phyloP scores from a whole-genome alignment of 805 yeast genomes.

The Saturnispora sanitii region DNA sequence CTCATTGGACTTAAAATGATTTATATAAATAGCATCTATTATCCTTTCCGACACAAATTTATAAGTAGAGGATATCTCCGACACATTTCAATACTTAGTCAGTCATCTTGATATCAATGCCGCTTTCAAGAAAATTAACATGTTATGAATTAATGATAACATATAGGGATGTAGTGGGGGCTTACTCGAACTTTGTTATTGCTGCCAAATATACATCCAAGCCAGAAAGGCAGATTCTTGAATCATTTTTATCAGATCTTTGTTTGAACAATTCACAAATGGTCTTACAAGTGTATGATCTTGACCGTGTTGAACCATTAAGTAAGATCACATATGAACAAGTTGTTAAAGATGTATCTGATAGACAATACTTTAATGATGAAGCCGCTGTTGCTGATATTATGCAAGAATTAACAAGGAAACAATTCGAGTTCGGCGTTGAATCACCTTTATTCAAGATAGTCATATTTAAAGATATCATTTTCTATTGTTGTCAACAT shows the following conservation, averaged over 20 bases:
- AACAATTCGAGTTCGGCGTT: background rate
- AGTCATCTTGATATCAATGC: too few relatives aligned
- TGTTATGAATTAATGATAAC: background rate
- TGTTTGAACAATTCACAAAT: background rate
- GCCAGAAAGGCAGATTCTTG: background rate
- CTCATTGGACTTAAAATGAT: too few relatives aligned
- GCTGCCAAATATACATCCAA: background rate
- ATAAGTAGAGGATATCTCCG: too few relatives aligned
- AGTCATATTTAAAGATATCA: background rate
- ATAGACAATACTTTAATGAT: background rate
- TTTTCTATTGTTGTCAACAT: background rate
- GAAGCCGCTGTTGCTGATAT: background rate
- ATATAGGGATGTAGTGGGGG: background rate
- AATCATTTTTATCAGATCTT: background rate
- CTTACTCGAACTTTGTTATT: background rate
- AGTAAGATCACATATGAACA: background rate
- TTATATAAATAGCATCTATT: too few relatives aligned
- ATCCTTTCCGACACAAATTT: too few relatives aligned
- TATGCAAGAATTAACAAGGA: background rate
- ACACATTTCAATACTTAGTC: too few relatives aligned
- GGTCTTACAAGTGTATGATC: background rate
- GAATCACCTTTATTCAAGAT: background rate
- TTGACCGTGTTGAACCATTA: background rate
- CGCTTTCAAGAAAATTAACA: background rate
- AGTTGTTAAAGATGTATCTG: background rate